A percentile compares a stretch with the other conserved stretches of the same genome.
These are phyloP conservation scores for Boletellus deceptivus DNA, from an alignment of 1,284 basidiomycete genomes.

Conservation along the genomic window DNA sequence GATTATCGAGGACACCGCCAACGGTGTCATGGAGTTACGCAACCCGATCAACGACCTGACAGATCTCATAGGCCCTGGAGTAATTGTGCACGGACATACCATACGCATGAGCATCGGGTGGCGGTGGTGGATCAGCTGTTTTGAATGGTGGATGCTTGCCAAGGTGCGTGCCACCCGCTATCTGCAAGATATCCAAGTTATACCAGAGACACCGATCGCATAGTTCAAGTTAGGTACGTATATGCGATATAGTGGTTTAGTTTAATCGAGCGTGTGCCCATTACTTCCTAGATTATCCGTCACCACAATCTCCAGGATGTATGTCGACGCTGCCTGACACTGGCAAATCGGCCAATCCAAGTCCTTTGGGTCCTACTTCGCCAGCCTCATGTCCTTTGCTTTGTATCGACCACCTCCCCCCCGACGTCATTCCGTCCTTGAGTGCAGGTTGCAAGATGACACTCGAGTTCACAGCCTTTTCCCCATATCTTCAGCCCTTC, in stretches of 20 bases:
- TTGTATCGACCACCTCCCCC: constrained; percentile 25
- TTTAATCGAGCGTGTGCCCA: not conserved
- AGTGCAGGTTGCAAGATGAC: constrained; percentile 9
- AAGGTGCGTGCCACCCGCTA: constrained; percentile 24
- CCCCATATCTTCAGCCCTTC: constrained; percentile 20
- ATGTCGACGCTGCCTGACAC: not conserved
- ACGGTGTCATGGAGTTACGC: constrained; percentile 35
- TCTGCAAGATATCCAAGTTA: constrained; percentile 4
- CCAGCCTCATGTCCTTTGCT: constrained; percentile 8
- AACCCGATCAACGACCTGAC: constrained; percentile 28
- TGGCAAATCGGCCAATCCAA: not conserved
- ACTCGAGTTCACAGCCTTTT: constrained; percentile 32
- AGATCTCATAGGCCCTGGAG: constrained; percentile 24
- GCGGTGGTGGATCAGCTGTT: constrained; percentile 30
- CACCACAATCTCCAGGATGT: not conserved
- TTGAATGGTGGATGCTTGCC: constrained; percentile 24
- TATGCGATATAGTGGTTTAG: constrained; percentile 2
- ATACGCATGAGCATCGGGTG: constrained; percentile 26
- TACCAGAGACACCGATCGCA: not conserved
- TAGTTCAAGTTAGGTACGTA: constrained; percentile 26
- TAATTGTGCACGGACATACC: constrained; percentile 15
- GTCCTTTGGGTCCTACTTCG: not conserved
- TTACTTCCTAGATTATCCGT: not conserved
- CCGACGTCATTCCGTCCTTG: constrained; percentile 5
- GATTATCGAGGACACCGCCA: constrained; percentile 26